Percentiles rank a stretch among this genome's conserved stretches.
phyloP scores from a whole-genome alignment of 805 yeast genomes.

The Candida broadrunensis region DNA sequence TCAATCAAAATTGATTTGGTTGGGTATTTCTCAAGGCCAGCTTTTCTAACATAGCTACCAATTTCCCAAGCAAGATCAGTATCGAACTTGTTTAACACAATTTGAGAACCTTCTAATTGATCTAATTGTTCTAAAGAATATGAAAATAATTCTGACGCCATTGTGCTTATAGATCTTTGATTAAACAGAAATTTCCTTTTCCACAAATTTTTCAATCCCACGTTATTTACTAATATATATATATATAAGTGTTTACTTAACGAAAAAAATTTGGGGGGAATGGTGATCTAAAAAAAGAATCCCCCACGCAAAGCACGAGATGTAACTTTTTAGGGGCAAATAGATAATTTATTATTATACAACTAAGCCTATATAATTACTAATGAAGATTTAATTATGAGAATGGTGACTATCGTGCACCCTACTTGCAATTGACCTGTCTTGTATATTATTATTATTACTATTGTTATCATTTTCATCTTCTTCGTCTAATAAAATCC shows the following conservation, averaged over 20 bases:
- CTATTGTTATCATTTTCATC: background rate
- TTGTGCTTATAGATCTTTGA: background rate
- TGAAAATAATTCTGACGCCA: conserved; percentile 9
- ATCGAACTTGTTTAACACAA: conserved; percentile 23
- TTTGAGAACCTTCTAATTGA: conserved; percentile 17
- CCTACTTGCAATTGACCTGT: background rate
- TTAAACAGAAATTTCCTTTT: too few relatives aligned
- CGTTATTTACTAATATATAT: too few relatives aligned
- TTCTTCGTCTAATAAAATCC: conserved; percentile 27
- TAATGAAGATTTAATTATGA: too few relatives aligned
- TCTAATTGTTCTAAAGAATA: conserved; percentile 15
- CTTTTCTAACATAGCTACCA: conserved; percentile 39
- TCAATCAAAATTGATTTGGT: conserved; percentile 45
- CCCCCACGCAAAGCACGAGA: too few relatives aligned
- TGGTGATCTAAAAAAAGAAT: background rate
- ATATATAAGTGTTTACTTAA: too few relatives aligned
- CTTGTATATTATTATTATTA: background rate
- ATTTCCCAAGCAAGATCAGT: conserved; percentile 43
- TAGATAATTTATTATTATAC: too few relatives aligned
- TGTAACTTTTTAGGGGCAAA: too few relatives aligned
- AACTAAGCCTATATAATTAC: too few relatives aligned
- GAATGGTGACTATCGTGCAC: background rate
- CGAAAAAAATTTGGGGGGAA: background rate
- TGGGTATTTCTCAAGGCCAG: conserved; percentile 24
- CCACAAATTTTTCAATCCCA: too few relatives aligned